phyloP scores from a whole-genome alignment of 2,329 filamentous ascomycete genomes.

The Dactylellina cionopaga region DNA sequence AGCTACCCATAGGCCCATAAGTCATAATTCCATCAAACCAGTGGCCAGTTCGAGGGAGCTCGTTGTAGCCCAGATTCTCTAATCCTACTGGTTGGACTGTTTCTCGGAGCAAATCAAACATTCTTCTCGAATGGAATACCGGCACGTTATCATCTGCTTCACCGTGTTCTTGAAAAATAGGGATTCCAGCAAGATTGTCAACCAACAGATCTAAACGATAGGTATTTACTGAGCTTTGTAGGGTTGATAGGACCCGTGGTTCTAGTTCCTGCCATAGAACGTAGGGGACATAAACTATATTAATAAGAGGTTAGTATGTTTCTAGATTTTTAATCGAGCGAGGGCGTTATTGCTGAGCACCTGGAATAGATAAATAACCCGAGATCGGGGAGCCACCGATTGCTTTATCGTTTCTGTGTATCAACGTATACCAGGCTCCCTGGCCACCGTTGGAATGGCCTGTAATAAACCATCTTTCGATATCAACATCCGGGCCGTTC shows the following conservation, averaged over 20 bases:
- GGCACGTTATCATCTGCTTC: constrained; percentile 69
- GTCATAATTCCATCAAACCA: constrained; percentile 69
- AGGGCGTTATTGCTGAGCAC: constrained; percentile 58
- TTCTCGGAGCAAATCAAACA: constrained; percentile 65
- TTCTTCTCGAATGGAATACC: constrained; percentile 67
- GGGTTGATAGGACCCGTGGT: constrained; percentile 63
- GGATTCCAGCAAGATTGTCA: constrained; percentile 66
- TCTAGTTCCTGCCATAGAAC: constrained; percentile 68
- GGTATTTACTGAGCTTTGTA: constrained; percentile 65
- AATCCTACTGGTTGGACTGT: constrained; percentile 57
- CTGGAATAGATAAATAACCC: constrained; percentile 69
- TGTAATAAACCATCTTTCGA: constrained; percentile 65
- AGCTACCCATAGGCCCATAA: constrained; percentile 64
- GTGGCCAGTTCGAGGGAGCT: constrained; percentile 65
- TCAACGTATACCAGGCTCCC: constrained; percentile 68
- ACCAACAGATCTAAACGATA: constrained; percentile 69
- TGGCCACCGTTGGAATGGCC: constrained; percentile 72
- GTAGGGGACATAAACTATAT: constrained; percentile 68
- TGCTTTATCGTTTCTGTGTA: constrained; percentile 67
- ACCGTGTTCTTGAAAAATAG: constrained; percentile 69
- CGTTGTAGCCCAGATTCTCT: constrained; percentile 63
- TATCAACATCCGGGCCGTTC: constrained; percentile 64
- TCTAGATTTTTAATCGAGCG: neutral
- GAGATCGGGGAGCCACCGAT: constrained; percentile 69
- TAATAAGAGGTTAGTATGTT: neutral